Evolutionary conservation across 2,329 filamentous ascomycete genomes (phyloP), one percentile per base, ranked within the genome.

Genomic region (Lachnellula arida): DNA sequence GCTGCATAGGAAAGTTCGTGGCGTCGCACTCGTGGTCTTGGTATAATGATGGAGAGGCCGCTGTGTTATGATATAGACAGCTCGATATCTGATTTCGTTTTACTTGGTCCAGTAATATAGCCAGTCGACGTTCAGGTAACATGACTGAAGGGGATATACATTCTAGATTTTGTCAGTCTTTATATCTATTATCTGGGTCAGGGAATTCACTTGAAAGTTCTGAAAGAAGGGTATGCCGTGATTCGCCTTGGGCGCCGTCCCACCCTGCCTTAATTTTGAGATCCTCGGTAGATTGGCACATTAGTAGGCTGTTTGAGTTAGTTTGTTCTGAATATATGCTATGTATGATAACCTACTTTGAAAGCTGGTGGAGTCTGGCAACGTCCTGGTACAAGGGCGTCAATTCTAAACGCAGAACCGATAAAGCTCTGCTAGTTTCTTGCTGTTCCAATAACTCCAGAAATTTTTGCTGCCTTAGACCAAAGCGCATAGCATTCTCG

Each of bases 101-200:
- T 39, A 96, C 85, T 62, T 95, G 86, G 55, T 92, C 81, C 51
- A 99, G 76, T 15, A 99, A 77, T 35, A 85, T 81, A 1, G 91
- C 90, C 46, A 99, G 78, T 6, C 94, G 86, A 70, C 94, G 89
- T 68, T 96, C 90, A 1, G 94, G 94, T 53, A 99, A 88, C 92
- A 99, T 97, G 46, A 96, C 89, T 4, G 91, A 94, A 0, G 94
- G 93, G 1, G 94, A 96, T 70, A 99, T 96, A 55, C 85, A 96
- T 76, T 81, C 89, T 93, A 64, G 17, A 17, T 7, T 17, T 44
- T 40, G 54, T 74, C 53, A 70, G 59, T 34, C 48, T 49, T 51
- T 35, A 49, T n/a, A 5, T 32, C 32, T 12, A 15, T 19, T 53
- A 28, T 8, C 22, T 3, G n/a, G 19, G 46, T 25, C 5, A 22